phyloP scores from a whole-genome alignment of 192 early-diverging fungal species.

The Podila epigama region DNA sequence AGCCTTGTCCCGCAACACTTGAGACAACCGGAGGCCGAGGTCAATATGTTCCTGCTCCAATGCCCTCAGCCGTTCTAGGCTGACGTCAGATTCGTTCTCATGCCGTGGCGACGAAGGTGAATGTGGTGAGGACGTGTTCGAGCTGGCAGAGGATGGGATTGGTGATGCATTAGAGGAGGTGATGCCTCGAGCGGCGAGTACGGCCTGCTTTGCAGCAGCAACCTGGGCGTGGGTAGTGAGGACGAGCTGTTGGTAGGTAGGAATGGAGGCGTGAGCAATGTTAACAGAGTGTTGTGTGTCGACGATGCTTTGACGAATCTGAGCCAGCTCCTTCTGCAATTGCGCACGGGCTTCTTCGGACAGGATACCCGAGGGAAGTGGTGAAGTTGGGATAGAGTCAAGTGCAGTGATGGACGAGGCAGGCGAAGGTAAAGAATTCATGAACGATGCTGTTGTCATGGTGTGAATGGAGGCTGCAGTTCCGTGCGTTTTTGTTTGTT shows the following conservation, averaged over 20 bases:
- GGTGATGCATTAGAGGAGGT: conserved; percentile 14
- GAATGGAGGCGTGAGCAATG: conserved; percentile 44
- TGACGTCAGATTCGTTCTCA: background rate
- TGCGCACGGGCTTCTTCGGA: conserved; percentile 28
- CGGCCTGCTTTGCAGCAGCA: conserved; percentile 36
- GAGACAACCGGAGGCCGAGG: conserved; percentile 28
- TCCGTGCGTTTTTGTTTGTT: no score
- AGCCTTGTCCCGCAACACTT: conserved; percentile 40
- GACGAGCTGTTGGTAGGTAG: conserved; percentile 40
- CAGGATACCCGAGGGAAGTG: conserved; percentile 27
- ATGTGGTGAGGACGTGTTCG: conserved; percentile 37
- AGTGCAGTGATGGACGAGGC: conserved; percentile 8
- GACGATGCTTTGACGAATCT: conserved; percentile 14
- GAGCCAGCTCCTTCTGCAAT: conserved; percentile 24
- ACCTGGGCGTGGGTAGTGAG: conserved; percentile 46
- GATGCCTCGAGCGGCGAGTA: conserved; percentile 21
- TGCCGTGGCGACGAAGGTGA: conserved; percentile 37
- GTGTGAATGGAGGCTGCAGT: conserved; percentile 15
- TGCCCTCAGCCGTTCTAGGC: background rate
- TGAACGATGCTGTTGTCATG: conserved; percentile 29
- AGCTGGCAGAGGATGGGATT: conserved; percentile 8
- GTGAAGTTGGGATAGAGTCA: conserved; percentile 6
- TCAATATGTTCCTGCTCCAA: conserved; percentile 41
- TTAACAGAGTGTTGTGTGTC: conserved; percentile 38
- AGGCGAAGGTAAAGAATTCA: conserved; percentile 28